A percentile compares a stretch with the other conserved stretches of the same genome.
Conservation (phyloP, 164 flowering plant species). For the Magnolia changhungtana region DNA sequence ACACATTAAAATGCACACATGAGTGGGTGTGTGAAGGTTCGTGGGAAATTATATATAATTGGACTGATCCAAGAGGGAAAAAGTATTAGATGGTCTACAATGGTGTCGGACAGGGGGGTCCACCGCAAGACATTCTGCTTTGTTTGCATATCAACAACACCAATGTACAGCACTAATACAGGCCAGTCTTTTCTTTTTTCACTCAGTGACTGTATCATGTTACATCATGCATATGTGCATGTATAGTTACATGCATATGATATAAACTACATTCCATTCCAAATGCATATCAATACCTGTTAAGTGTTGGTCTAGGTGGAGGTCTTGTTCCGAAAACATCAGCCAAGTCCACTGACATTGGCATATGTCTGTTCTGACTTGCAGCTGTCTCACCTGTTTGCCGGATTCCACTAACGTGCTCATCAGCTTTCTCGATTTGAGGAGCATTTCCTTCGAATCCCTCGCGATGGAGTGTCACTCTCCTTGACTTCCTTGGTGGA, state of each 20-base stretch:
- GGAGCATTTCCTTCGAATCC: slow-evolving; percentile 44
- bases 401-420: slow-evolving; percentile 39
- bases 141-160: too few species aligned
- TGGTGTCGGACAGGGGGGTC: too few species aligned
- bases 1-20: too few species aligned
- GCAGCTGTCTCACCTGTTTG: slow-evolving; percentile 33
- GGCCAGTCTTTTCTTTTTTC: too few species aligned
- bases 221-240: too few species aligned
- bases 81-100: too few species aligned
- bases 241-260: background rate
- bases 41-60: too few species aligned
- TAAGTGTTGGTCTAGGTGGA: slow-evolving; percentile 74
- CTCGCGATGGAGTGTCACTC: slow-evolving; percentile 77
- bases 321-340: slow-evolving; percentile 64
- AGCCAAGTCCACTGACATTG: slow-evolving; percentile 72
- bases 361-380: slow-evolving; percentile 52
- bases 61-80: too few species aligned
- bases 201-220: too few species aligned
- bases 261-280: background rate
- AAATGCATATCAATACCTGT: slow-evolving; percentile 52
- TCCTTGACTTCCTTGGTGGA: slow-evolving; percentile 81
- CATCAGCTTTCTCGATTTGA: slow-evolving; percentile 40
- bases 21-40: too few species aligned
- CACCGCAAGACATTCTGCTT: too few species aligned
- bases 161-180: too few species aligned